Conservation (phyloP, 176 grass and related monocot species). For the Avena insularis region DNA sequence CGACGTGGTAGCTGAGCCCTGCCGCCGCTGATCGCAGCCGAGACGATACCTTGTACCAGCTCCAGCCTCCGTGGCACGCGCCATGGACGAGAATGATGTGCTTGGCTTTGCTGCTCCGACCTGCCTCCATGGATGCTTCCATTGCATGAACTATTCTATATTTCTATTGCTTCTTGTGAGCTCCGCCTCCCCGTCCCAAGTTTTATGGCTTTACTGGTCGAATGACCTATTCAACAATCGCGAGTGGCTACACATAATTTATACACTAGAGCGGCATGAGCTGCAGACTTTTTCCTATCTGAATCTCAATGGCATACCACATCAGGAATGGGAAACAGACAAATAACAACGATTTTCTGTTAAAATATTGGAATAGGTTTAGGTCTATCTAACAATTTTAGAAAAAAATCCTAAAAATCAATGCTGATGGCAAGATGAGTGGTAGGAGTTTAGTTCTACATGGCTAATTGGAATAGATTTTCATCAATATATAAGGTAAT, state of each 20-base stretch:
- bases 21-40: conserved; percentile 49
- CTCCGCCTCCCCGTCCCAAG: neutral
- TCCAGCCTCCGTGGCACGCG: conserved; percentile 73
- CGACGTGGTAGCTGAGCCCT: conserved; percentile 50
- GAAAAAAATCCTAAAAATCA: too few relatives aligned
- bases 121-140: neutral
- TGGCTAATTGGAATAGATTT: too few relatives aligned
- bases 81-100: conserved; percentile 84
- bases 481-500: too few relatives aligned
- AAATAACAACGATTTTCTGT: too few relatives aligned
- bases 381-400: too few relatives aligned
- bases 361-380: too few relatives aligned
- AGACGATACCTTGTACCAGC: conserved; percentile 73
- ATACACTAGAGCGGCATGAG: neutral
- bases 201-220: neutral
- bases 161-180: neutral
- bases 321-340: too few relatives aligned
- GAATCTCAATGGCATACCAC: too few relatives aligned
- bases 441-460: too few relatives aligned
- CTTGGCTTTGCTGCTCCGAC: neutral
- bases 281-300: too few relatives aligned
- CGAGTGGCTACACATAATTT: too few relatives aligned
- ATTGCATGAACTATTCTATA: neutral
- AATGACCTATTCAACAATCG: neutral
- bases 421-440: too few relatives aligned